A percentile compares a stretch with the other conserved stretches of the same genome.
These are phyloP conservation scores for Fusarium fujikuroi DNA, from an alignment of 2,329 filamentous ascomycete genomes.

Conservation along the genomic window DNA sequence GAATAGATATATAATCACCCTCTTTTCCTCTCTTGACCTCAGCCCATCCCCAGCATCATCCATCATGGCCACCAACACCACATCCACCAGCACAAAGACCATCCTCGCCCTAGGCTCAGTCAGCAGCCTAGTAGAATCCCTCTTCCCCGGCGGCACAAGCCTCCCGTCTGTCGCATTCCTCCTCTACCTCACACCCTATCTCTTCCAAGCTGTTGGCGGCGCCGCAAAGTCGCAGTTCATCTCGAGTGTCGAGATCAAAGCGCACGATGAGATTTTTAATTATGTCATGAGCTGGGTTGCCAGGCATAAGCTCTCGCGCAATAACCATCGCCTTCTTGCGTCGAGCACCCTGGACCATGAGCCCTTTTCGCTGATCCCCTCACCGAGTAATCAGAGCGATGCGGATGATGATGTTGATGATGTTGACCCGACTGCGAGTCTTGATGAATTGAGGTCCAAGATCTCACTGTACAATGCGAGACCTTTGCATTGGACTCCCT, in stretches of 20 bases:
- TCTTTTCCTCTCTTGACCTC: not conserved
- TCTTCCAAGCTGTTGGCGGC: not conserved
- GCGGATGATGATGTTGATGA: not conserved
- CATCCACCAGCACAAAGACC: not conserved
- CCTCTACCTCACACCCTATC: conserved; percentile 2
- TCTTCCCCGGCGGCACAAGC: not conserved
- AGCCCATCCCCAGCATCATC: not conserved
- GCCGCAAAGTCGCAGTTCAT: conserved; percentile 7
- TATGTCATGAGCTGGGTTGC: conserved; percentile 31
- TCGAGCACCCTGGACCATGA: conserved; percentile 10
- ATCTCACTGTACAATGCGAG: conserved; percentile 24
- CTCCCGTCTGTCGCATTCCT: not conserved
- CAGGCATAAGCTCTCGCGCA: conserved; percentile 15
- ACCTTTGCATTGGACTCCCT: conserved; percentile 21
- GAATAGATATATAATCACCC: not conserved
- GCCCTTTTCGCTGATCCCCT: not conserved
- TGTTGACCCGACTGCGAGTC: not conserved
- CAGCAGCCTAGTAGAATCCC: not conserved
- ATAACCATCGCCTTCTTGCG: conserved; percentile 23
- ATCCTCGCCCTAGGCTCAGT: not conserved
- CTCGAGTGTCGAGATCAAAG: conserved; percentile 24
- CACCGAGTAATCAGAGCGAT: not conserved
- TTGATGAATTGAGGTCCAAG: conserved; percentile 17
- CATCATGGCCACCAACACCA: not conserved
- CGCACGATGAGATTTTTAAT: conserved; percentile 24